phyloP scores from a whole-genome alignment of 2,329 filamentous ascomycete genomes.

The Colletotrichum tropicicola region DNA sequence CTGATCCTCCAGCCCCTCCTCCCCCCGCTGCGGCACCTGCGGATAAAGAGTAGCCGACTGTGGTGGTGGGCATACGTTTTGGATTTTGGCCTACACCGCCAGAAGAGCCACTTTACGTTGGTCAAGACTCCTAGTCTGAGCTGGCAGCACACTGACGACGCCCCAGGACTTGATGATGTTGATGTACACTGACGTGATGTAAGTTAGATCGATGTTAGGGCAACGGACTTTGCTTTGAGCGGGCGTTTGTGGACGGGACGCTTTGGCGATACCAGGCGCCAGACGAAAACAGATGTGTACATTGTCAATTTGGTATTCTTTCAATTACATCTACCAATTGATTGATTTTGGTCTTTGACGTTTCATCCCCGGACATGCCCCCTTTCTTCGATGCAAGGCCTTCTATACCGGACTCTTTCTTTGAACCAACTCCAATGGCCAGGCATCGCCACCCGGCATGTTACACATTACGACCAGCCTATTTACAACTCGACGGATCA shows the following conservation, averaged over 20 bases:
- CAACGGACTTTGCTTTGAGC: not conserved
- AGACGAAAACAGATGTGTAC: conserved; percentile 9
- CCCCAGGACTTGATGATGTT: not conserved
- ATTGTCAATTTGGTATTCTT: not conserved
- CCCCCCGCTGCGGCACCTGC: conserved; percentile 13
- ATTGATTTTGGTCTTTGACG: not conserved
- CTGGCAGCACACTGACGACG: not conserved
- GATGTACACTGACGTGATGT: not conserved
- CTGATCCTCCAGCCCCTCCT: conserved; percentile 3
- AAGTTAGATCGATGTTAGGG: conserved; percentile 5
- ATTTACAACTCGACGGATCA: not conserved
- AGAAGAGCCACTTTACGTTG: not conserved
- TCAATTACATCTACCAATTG: too few species aligned
- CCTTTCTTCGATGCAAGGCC: not conserved
- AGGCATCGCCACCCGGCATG: not conserved
- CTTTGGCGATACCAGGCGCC: conserved; percentile 17
- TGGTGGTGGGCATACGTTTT: not conserved
- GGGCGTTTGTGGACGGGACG: conserved; percentile 1
- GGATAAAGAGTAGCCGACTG: too few species aligned
- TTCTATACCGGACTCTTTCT: too few species aligned
- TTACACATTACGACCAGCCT: not conserved
- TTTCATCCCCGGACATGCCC: not conserved
- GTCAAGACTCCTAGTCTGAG: not conserved
- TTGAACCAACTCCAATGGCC: not conserved
- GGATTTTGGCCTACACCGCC: not conserved